phyloP scores from a whole-genome alignment of 805 yeast species.

The Metschnikowia chrysomelidarum region DNA sequence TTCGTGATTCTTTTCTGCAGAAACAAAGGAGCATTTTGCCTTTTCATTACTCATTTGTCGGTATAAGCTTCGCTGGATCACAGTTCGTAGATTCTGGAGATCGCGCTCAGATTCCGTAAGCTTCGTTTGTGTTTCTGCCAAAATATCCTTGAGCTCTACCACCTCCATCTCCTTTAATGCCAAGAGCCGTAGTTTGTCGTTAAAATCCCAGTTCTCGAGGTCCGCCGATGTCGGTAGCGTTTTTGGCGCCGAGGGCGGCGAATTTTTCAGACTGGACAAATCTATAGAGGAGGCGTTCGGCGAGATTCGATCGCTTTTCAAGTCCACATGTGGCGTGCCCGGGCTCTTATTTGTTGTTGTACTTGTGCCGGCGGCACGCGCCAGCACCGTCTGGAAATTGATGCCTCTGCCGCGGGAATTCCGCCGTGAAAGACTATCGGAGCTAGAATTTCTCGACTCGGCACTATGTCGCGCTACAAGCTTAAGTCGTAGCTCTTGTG shows the following conservation, averaged over 20 bases:
- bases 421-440: constrained; percentile 4
- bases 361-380: too few relatives aligned
- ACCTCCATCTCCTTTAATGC: constrained; percentile 70
- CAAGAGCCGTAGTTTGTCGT: constrained; percentile 54
- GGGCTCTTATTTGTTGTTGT: too few relatives aligned
- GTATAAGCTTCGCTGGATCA: constrained; percentile 46
- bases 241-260: constrained; percentile 3
- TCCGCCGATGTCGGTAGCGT: constrained; percentile 33
- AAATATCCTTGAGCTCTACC: constrained; percentile 58
- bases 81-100: constrained; percentile 47
- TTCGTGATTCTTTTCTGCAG: too few relatives aligned
- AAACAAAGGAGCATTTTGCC: neutral
- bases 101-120: constrained; percentile 47
- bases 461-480: too few relatives aligned
- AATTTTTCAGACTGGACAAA: too few relatives aligned
- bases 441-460: too few relatives aligned
- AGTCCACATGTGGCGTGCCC: too few relatives aligned
- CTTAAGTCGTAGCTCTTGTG: too few relatives aligned
- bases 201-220: constrained; percentile 33
- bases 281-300: too few relatives aligned
- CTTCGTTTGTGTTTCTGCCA: constrained; percentile 41
- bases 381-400: constrained; percentile 28
- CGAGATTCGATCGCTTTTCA: too few relatives aligned
- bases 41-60: constrained; percentile 30
- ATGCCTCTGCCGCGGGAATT: constrained; percentile 30